phyloP scores from a whole-genome alignment of 306 rosid genomes.

The Glycyrrhiza uralensis region DNA sequence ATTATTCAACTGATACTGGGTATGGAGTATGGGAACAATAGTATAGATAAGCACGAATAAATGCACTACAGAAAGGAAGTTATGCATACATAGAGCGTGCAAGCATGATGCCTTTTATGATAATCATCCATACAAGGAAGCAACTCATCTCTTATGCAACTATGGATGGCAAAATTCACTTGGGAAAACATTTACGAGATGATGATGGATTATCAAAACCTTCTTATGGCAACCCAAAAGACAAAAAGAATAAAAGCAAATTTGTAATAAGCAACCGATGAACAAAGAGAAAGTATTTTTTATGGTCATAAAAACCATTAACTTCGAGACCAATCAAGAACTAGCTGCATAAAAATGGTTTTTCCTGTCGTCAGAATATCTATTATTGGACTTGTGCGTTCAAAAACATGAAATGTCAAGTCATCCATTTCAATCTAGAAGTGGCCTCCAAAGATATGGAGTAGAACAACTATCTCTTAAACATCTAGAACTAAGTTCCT shows the following conservation, averaged over 20 bases:
- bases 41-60: neutral
- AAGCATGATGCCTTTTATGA: neutral
- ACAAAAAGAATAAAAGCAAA: neutral
- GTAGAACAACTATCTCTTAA: slow-evolving; percentile 9
- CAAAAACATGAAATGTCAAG: slow-evolving; percentile 7
- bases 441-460: slow-evolving; percentile 6
- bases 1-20: neutral
- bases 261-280: neutral
- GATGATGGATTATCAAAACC: neutral
- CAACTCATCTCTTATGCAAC: neutral
- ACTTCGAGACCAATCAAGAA: slow-evolving; percentile 9
- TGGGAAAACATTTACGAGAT: slow-evolving; percentile 1
- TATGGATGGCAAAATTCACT: neutral
- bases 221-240: neutral
- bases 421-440: slow-evolving; percentile 13
- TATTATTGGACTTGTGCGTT: neutral
- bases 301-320: neutral
- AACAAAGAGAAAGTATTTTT: slow-evolving; percentile 1
- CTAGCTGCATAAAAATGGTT: slow-evolving; percentile 13
- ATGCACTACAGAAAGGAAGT: neutral
- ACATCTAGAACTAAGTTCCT: slow-evolving; percentile 6
- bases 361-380: neutral
- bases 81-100: neutral
- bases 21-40: neutral
- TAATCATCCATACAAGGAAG: slow-evolving; percentile 10